Evolutionary conservation across 352 stramenopile genomes (phyloP).

Genomic region (Pilasporangium apinafurcum): DNA sequence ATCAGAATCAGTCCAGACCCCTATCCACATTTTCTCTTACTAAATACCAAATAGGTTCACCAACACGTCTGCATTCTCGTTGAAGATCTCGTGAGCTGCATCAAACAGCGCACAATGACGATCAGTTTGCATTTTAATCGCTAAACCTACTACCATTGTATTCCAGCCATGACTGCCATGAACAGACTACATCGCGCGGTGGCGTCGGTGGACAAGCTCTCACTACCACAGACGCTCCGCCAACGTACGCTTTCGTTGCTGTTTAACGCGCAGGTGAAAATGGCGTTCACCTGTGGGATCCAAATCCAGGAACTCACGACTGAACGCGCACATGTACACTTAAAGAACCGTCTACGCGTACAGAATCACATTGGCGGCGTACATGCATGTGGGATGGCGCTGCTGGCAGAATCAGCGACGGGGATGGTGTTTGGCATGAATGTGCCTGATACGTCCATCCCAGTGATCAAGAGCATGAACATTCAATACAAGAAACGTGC

Average conservation of each 20-base stretch:
- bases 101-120: too few relatives aligned
- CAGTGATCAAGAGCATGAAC: conserved; percentile 81
- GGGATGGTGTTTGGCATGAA: conserved; percentile 86
- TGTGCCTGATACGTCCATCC: conserved; percentile 73
- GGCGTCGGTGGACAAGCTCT: conserved; percentile 37
- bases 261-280: conserved; percentile 84
- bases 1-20: too few relatives aligned
- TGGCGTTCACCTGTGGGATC: conserved; percentile 72
- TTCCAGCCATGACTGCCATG: conserved; percentile 11
- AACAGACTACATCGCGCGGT: conserved; percentile 64
- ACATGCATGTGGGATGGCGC: conserved; percentile 83
- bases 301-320: conserved; percentile 57
- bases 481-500: conserved; percentile 72
- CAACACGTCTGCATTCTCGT: too few relatives aligned
- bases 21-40: too few relatives aligned
- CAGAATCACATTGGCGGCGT: conserved; percentile 88
- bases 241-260: conserved; percentile 56
- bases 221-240: conserved; percentile 23
- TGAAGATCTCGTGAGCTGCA: too few relatives aligned
- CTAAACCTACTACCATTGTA: too few relatives aligned
- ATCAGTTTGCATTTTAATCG: too few relatives aligned
- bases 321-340: conserved; percentile 30
- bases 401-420: conserved; percentile 75
- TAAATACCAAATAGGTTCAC: too few relatives aligned
- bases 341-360: conserved; percentile 71